Percentiles rank a stretch among this genome's conserved stretches.
Evolutionary conservation across 768 basidiomycete genomes (phyloP).

Genomic region (Pleurotus pulmonarius): DNA sequence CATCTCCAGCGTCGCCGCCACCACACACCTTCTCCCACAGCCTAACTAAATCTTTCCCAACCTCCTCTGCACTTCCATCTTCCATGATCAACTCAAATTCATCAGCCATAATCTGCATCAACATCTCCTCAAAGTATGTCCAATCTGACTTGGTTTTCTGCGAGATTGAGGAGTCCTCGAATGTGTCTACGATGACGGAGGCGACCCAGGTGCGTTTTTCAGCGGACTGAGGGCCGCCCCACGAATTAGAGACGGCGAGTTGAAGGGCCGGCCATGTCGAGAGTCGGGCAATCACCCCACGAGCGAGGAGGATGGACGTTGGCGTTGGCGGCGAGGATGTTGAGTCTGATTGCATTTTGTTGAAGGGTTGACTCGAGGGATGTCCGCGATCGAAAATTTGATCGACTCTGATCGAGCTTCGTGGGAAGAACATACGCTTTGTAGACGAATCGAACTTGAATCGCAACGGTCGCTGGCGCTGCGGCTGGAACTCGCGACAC

Average conservation of each 20-base stretch:
- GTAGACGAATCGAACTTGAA: no score
- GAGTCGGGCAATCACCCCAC: constrained; percentile 81
- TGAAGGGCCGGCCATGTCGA: constrained; percentile 82
- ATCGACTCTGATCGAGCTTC: no score
- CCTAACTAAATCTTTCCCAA: constrained; percentile 68
- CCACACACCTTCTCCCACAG: constrained; percentile 57
- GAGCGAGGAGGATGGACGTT: constrained; percentile 71
- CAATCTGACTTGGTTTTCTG: constrained; percentile 50
- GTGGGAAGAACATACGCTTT: no score
- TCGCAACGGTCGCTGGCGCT: no score
- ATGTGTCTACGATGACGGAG: constrained; percentile 74
- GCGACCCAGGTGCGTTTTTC: constrained; percentile 86
- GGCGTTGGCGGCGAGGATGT: constrained; percentile 29
- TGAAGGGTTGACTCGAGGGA: no score
- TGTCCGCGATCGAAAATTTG: no score
- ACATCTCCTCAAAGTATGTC: constrained; percentile 74
- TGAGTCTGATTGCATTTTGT: no score
- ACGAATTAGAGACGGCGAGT: constrained; percentile 78
- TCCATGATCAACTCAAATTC: constrained; percentile 85
- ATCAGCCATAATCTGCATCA: constrained; percentile 81
- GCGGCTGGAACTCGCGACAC: no score
- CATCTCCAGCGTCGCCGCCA: constrained; percentile 37
- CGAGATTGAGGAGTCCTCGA: constrained; percentile 40
- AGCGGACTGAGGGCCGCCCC: constrained; percentile 75
- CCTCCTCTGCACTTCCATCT: constrained; percentile 74